phyloP scores from a whole-genome alignment of 139 green algal genomes.

The Closterium sp. region DNA sequence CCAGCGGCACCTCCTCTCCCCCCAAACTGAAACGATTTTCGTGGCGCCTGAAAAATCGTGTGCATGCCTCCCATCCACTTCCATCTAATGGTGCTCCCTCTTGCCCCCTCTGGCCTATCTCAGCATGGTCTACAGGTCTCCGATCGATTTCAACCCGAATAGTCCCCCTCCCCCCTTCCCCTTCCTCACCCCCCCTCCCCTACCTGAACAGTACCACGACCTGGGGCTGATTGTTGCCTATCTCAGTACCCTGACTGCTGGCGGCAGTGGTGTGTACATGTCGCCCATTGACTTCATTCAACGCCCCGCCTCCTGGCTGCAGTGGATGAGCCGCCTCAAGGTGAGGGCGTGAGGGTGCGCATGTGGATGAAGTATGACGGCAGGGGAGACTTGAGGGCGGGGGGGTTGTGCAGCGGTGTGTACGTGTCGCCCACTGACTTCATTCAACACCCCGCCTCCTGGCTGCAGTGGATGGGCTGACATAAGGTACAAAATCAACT shows the following conservation, averaged over 20 bases:
- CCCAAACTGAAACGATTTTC: slow-evolving; percentile 4
- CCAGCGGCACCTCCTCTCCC: slow-evolving; percentile 7
- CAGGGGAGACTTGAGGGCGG: no score
- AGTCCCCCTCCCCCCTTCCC: no score
- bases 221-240: slow-evolving; percentile 54
- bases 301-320: slow-evolving; percentile 20
- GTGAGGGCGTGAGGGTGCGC: no score
- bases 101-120: no score
- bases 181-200: not conserved
- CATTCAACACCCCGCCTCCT: not conserved
- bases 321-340: slow-evolving; percentile 31
- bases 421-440: not conserved
- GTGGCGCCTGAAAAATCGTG: not conserved
- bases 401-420: not conserved
- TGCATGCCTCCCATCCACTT: no score
- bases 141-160: not conserved
- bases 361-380: no score
- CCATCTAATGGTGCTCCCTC: no score
- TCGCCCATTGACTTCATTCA: slow-evolving; percentile 41
- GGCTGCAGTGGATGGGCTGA: not conserved
- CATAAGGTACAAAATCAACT: not conserved
- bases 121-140: not conserved
- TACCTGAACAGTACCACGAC: slow-evolving; percentile 55
- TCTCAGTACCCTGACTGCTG: not conserved
- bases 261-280: slow-evolving; percentile 22